These are phyloP conservation scores for Sarocladiaceae sp. DNA, from an alignment of 2,329 filamentous ascomycete species.

Conservation along the genomic window DNA sequence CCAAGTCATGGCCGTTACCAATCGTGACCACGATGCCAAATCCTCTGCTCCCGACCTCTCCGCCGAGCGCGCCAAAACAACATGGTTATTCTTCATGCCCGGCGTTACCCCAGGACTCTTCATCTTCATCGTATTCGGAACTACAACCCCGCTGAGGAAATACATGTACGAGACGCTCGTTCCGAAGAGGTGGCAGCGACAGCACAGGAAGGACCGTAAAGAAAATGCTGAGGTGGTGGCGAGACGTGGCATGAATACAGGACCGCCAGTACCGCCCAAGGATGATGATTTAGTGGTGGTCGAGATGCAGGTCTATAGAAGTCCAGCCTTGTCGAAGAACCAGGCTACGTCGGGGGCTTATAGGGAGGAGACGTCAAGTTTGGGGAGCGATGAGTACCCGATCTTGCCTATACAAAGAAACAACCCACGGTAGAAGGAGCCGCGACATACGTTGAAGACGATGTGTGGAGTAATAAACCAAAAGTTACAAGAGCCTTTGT, in stretches of 20 bases:
- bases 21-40: not conserved
- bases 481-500: too few species aligned
- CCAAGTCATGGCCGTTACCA: not conserved
- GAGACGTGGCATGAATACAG: not conserved
- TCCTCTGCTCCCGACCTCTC: not conserved
- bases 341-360: not conserved
- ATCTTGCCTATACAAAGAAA: not conserved
- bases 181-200: not conserved
- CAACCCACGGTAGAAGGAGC: too few species aligned
- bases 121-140: conserved; percentile 1
- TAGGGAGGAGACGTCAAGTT: not conserved
- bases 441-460: too few species aligned
- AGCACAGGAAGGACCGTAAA: not conserved
- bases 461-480: too few species aligned
- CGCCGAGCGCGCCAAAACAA: not conserved
- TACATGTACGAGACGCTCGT: not conserved
- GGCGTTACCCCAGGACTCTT: not conserved
- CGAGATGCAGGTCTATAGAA: not conserved
- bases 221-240: not conserved
- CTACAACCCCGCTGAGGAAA: not conserved
- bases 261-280: not conserved
- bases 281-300: not conserved
- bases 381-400: not conserved
- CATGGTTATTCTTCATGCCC: not conserved
- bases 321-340: not conserved